Evolutionary conservation across 129 eudicot genomes (phyloP).

Genomic region (Kitagawia praeruptora): DNA sequence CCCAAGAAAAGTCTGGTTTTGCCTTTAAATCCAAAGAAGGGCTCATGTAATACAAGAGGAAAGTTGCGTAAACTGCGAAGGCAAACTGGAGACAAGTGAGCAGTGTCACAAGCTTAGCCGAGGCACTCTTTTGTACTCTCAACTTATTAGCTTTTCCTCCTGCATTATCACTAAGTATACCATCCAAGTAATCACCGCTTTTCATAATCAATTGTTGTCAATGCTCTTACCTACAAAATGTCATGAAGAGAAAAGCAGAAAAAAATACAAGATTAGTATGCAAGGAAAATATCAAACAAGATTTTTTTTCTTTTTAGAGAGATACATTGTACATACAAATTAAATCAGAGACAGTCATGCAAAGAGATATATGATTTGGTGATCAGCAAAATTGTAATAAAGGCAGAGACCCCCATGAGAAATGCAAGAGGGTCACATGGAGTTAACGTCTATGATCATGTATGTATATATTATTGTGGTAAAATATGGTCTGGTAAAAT

Average conservation of each 20-base stretch:
- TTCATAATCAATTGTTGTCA: conserved; percentile 9
- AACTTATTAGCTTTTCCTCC: conserved; percentile 35
- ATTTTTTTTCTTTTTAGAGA: background rate
- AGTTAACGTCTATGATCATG: conserved; percentile 26
- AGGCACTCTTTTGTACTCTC: conserved; percentile 41
- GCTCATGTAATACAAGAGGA: conserved; percentile 80
- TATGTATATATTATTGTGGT: background rate
- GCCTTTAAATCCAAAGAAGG: conserved; percentile 63
- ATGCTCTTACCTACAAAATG: background rate
- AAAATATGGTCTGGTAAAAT: conserved; percentile 1
- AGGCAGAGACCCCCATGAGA: conserved; percentile 35
- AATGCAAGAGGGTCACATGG: conserved; percentile 72
- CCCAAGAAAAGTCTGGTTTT: conserved; percentile 85
- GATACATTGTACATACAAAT: background rate
- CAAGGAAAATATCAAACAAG: too few species aligned
- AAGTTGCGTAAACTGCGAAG: conserved; percentile 86
- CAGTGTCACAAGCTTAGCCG: conserved; percentile 53
- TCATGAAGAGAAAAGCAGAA: too few species aligned
- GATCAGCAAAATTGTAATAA: conserved; percentile 11
- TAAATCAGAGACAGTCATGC: background rate
- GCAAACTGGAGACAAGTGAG: conserved; percentile 81
- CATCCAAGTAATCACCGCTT: conserved; percentile 82
- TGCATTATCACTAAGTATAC: conserved; percentile 55
- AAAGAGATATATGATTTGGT: background rate
- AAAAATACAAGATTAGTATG: too few species aligned